Base-by-base conservation (phyloP, 164 flowering plant species). In the Umbilicus rupestris region DNA sequence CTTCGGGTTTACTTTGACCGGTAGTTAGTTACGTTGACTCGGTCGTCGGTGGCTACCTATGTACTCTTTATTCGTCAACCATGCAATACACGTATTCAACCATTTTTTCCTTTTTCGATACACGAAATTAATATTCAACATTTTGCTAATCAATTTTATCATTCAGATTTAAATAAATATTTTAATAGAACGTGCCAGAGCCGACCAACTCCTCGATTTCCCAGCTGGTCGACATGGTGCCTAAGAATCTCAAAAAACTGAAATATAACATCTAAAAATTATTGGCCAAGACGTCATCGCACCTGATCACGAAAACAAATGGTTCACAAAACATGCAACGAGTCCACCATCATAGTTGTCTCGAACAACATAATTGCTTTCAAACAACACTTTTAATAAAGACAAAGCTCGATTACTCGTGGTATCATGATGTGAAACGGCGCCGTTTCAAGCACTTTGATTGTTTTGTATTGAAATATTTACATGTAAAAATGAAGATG, bases 201-300 rank as follows among this genome's bases (percentile, higher is more conserved):
- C 52, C 52, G 52, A 47, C 52, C 52, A 47, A 47, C 52, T 47
- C 24, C 52, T 47, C 52, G 52, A 17, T 47, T 47, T 47, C 19
- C 52, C 52, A 17, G 52, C 52, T 44, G 47, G 47, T 44, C 24
- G 52, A 19, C 22, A 47, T 4, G 24, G 37, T 35, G n/a, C n/a
- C n/a, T n/a, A n/a, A n/a, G n/a, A n/a, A n/a, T n/a, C n/a, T n/a
- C n/a, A n/a, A n/a, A n/a, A n/a, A n/a, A n/a, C n/a, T n/a, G n/a
- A n/a, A n/a, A n/a, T n/a, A n/a, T n/a, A n/a, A n/a, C n/a, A n/a
- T n/a, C n/a, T n/a, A n/a, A n/a, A n/a, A n/a, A n/a, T n/a, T n/a
- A n/a, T 47, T 47, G 52, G 19, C 26, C 52, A 47, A n/a, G 52
- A n/a, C n/a, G n/a, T 47, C 52, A 47, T 47, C 52, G 8, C 52